A percentile compares a stretch with the other conserved stretches of the same genome.
Evolutionary conservation across 306 rosid genomes (phyloP).

Genomic region (Betula pendula): DNA sequence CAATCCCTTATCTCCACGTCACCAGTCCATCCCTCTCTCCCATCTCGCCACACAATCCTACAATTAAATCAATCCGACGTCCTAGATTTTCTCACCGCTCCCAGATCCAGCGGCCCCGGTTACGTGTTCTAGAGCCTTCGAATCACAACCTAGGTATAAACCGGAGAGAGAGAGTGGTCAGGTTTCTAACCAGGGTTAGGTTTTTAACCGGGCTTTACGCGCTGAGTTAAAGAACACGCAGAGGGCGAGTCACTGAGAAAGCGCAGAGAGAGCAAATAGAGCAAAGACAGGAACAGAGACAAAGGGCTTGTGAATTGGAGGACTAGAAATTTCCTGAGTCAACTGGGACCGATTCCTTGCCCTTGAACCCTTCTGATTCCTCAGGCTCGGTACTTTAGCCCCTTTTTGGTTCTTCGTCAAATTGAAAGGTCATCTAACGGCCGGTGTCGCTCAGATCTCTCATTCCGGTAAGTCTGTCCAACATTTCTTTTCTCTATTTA

Average conservation of each 20-base stretch:
- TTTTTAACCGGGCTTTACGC: conserved; percentile 37
- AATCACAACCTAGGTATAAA: not conserved
- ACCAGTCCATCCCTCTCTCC: not conserved
- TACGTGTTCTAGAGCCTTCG: conserved; percentile 69
- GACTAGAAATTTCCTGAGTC: conserved; percentile 38
- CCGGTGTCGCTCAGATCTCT: conserved; percentile 8
- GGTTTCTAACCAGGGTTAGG: conserved; percentile 40
- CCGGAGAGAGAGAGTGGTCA: conserved; percentile 27
- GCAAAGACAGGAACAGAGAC: not conserved
- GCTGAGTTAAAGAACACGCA: conserved; percentile 53
- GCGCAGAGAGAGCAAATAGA: conserved; percentile 15
- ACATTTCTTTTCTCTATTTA: not conserved
- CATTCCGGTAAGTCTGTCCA: not conserved
- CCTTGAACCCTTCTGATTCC: conserved; percentile 15
- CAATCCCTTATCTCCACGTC: conserved; percentile 71
- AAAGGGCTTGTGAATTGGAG: conserved; percentile 30
- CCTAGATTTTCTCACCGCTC: conserved; percentile 9
- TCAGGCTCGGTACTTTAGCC: conserved; percentile 17
- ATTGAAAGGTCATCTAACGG: not conserved
- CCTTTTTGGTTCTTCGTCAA: conserved; percentile 7
- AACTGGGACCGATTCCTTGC: conserved; percentile 44
- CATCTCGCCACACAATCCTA: not conserved
- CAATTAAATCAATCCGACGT: conserved; percentile 30
- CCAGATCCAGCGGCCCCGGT: conserved; percentile 37
- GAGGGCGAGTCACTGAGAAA: not conserved